Conservation (phyloP, 75 land plant genomes). For the Chamaecyparis obtusa region DNA sequence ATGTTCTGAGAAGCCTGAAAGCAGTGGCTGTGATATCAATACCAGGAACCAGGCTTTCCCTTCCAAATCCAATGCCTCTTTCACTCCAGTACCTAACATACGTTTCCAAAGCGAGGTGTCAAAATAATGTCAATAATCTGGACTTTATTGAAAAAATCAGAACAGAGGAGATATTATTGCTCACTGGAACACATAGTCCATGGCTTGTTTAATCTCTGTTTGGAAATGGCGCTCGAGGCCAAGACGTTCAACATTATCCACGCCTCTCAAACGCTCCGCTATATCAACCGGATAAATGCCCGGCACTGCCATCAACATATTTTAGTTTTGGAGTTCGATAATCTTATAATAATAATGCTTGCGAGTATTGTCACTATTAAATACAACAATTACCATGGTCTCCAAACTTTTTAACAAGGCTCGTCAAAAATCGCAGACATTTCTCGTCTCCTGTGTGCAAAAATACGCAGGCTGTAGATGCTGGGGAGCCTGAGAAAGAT, state of each 20-base stretch:
- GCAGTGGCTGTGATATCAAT: constrained; percentile 26
- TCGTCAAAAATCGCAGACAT: constrained; percentile 15
- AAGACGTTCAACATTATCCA: too few relatives aligned
- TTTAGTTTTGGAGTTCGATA: background rate
- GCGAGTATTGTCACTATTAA: background rate
- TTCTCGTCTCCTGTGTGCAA: too few relatives aligned
- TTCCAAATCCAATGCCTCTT: constrained; percentile 78
- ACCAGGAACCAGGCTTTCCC: constrained; percentile 34
- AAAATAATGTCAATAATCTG: too few relatives aligned
- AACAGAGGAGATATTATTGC: background rate
- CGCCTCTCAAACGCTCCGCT: constrained; percentile 81
- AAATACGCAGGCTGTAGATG: too few relatives aligned
- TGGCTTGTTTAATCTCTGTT: too few relatives aligned
- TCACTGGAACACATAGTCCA: too few relatives aligned
- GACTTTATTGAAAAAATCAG: background rate
- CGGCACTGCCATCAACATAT: constrained; percentile 48
- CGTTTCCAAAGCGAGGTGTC: too few relatives aligned
- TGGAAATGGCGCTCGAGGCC: too few relatives aligned
- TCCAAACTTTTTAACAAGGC: constrained; percentile 48
- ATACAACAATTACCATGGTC: constrained; percentile 33
- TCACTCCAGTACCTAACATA: constrained; percentile 60
- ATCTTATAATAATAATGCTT: background rate
- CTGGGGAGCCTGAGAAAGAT: too few relatives aligned
- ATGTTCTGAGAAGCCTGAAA: too few relatives aligned
- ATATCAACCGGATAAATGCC: constrained; percentile 90